A percentile compares a stretch with the other conserved stretches of the same genome.
Evolutionary conservation across 176 grass and related monocot genomes (phyloP).

Genomic region (Areca catechu): DNA sequence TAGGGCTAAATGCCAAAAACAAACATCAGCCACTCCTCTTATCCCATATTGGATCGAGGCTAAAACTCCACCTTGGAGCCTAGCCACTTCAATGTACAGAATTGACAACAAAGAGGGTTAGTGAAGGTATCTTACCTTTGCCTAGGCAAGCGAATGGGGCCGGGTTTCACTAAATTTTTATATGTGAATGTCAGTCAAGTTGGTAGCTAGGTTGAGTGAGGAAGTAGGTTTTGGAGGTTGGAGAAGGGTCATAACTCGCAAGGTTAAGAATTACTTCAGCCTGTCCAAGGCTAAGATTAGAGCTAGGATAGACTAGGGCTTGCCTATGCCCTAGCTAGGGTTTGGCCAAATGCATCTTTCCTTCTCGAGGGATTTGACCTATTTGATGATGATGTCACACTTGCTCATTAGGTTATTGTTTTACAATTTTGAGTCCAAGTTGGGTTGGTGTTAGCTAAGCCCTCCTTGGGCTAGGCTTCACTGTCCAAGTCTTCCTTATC

Average conservation of each 20-base stretch:
- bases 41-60: constrained; percentile 55
- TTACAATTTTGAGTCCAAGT: constrained; percentile 10
- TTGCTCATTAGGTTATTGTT: constrained; percentile 15
- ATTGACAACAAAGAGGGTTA: constrained; percentile 45
- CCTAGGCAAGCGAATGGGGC: constrained; percentile 20
- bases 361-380: too few relatives aligned
- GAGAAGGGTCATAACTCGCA: constrained; percentile 13
- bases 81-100: constrained; percentile 66
- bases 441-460: constrained; percentile 23
- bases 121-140: constrained; percentile 31
- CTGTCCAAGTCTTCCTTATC: constrained; percentile 27
- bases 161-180: constrained; percentile 42
- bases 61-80: constrained; percentile 77
- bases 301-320: constrained; percentile 13
- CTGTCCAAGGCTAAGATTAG: constrained; percentile 25
- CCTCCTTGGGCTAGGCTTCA: constrained; percentile 34
- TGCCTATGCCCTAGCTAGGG: constrained; percentile 18
- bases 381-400: constrained; percentile 2
- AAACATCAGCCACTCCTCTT: constrained; percentile 79
- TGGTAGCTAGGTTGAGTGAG: constrained; percentile 1
- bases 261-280: constrained; percentile 31
- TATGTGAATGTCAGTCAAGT: constrained; percentile 28
- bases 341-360: constrained; percentile 25
- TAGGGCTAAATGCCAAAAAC: constrained; percentile 82
- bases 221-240: constrained; percentile 13